Evolutionary conservation across 257 asterid species (phyloP).

Genomic region (Pogostemon cablin): DNA sequence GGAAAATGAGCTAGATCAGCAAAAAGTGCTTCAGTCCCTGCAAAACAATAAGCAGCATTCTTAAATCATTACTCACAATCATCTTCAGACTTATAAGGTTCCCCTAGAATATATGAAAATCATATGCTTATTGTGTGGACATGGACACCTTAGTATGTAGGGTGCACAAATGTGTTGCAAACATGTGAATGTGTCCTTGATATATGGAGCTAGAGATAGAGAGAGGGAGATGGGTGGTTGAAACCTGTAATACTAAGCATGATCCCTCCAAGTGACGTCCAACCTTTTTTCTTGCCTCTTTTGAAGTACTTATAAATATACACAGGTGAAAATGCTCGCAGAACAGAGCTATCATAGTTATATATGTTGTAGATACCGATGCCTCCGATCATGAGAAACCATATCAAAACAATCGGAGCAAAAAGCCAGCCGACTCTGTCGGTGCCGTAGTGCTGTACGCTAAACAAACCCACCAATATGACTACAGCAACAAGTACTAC

Average conservation of each 20-base stretch:
- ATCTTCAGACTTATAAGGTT: slow-evolving; percentile 6
- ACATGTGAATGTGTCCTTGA: too few species aligned
- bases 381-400: slow-evolving; percentile 96
- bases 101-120: too few species aligned
- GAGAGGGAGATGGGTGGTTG: slow-evolving; percentile 14
- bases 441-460: slow-evolving; percentile 96
- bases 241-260: slow-evolving; percentile 98
- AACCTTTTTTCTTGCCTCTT: slow-evolving; percentile 59
- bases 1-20: slow-evolving; percentile 98
- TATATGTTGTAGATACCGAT: slow-evolving; percentile 85
- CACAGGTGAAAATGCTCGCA: slow-evolving; percentile 84
- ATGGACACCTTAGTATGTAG: too few species aligned
- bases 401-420: slow-evolving; percentile 89
- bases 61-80: slow-evolving; percentile 17
- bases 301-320: slow-evolving; percentile 73
- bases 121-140: too few species aligned
- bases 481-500: slow-evolving; percentile 85
- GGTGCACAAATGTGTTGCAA: too few species aligned
- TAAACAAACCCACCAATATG: slow-evolving; percentile 85
- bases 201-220: not conserved
- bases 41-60: slow-evolving; percentile 31
- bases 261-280: slow-evolving; percentile 98
- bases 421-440: slow-evolving; percentile 98
- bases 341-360: slow-evolving; percentile 75
- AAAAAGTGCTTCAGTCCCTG: slow-evolving; percentile 98